Evolutionary conservation across 1,284 basidiomycete genomes (phyloP).

Genomic region (Malassezia psittaci): DNA sequence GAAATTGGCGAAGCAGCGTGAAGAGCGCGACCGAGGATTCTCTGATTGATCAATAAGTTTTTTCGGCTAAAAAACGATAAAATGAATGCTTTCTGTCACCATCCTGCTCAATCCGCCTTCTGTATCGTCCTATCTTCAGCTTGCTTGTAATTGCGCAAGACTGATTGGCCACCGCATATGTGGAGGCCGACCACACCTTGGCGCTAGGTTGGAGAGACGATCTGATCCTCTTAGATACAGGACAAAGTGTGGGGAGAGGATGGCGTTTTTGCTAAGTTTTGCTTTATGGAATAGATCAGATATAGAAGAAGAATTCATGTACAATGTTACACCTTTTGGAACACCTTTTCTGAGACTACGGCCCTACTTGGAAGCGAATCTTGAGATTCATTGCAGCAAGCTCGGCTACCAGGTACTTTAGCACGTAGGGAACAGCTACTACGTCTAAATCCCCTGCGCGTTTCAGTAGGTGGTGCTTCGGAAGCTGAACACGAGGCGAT

Average conservation of each 20-base stretch:
- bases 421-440: constrained; percentile 77
- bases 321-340: neutral
- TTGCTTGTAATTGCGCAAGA: too few species aligned
- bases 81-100: too few species aligned
- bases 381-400: constrained; percentile 56
- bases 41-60: constrained; percentile 10
- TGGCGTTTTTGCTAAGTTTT: too few species aligned
- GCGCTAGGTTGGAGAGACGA: too few species aligned
- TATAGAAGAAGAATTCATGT: neutral
- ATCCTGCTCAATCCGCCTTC: too few species aligned
- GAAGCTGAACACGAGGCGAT: constrained; percentile 19
- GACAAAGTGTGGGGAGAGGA: too few species aligned
- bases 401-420: constrained; percentile 53
- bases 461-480: constrained; percentile 19
- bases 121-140: neutral
- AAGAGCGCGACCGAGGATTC: constrained; percentile 31
- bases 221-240: too few species aligned
- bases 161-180: too few species aligned
- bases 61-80: too few species aligned
- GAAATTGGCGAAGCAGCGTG: constrained; percentile 52
- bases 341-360: neutral
- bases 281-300: too few species aligned
- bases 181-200: too few species aligned
- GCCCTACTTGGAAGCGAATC: constrained; percentile 43
- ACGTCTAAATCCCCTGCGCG: constrained; percentile 36